Conservation (phyloP, 352 stramenopile species). For the Phytophthora nicotianae region DNA sequence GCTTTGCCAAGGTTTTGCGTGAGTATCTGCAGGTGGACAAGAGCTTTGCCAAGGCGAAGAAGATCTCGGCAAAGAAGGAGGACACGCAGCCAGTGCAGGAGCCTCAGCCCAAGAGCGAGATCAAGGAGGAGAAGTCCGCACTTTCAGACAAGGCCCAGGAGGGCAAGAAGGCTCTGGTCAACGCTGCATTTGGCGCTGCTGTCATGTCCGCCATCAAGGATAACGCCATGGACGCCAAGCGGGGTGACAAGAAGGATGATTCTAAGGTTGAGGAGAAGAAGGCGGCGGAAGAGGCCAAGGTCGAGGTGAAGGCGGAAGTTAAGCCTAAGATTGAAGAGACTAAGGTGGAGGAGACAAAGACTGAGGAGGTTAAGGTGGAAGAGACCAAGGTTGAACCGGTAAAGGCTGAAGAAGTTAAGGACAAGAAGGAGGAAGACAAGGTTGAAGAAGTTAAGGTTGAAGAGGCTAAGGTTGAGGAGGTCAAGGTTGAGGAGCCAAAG, state of each 20-base stretch:
- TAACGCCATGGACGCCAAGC: constrained; percentile 23
- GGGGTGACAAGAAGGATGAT: not conserved
- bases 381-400: constrained; percentile 11
- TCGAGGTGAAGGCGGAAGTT: constrained; percentile 9
- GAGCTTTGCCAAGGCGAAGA: constrained; percentile 26
- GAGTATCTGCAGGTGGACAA: constrained; percentile 54
- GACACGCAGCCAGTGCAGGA: constrained; percentile 28
- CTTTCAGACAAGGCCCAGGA: constrained; percentile 30
- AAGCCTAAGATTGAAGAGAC: constrained; percentile 9
- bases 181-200: constrained; percentile 30
- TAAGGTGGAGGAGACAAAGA: constrained; percentile 15
- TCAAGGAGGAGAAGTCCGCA: constrained; percentile 11
- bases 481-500: constrained; percentile 11
- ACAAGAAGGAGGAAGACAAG: constrained; percentile 14
- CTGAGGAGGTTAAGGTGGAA: constrained; percentile 8
- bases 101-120: constrained; percentile 14
- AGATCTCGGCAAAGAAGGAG: constrained; percentile 13
- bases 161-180: constrained; percentile 39
- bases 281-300: constrained; percentile 9
- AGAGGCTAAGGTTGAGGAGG: constrained; percentile 3
- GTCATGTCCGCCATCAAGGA: constrained; percentile 40
- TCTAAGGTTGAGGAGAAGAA: constrained; percentile 14
- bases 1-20: constrained; percentile 45
- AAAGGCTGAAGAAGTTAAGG: constrained; percentile 18
- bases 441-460: constrained; percentile 6